Base-by-base conservation (phyloP, 441 rosid species). In the Aquilaria agallochum region DNA sequence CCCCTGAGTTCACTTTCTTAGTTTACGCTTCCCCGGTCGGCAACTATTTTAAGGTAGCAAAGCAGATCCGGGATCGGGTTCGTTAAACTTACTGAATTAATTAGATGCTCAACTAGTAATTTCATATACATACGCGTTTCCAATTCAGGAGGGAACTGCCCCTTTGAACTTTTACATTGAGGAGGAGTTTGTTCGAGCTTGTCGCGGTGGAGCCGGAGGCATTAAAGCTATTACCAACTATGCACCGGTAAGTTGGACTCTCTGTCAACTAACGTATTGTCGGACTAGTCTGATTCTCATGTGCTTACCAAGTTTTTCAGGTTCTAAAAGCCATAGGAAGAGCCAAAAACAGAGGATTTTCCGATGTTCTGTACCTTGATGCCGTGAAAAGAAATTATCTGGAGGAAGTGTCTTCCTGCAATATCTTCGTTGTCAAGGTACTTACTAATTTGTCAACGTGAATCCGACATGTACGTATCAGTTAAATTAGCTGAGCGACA, bases 391-490 rank as follows among this genome's bases (percentile, higher is more conserved):
- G 79, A 68, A 86, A 80, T 71, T 63, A 85, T 57, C 49, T 93
- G 33, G 97, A 93, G 75, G 98, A 93, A 58, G 98, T 87, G 55
- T 90, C 98, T 67, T 77, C 96, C 61, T 93, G 92, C 72, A 93
- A 93, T 66, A 79, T 93, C 58, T 93, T 90, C 72, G 44, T 87
- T 31, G 77, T 85, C 2, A 90, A 88, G 96, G 98, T 86, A 76
- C 27, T 9, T 12, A 20, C 27, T 20, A 20, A 0, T 20, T 20
- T 20, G 27, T 20, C 27, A 20, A 20, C 27, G 27, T 20, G 27
- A 20, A 20, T 20, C 27, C 27, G 27, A 20, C 27, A 20, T 20
- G 27, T 1, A 20, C 27, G 27, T 20, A 20, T 20, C 27, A 20
- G 27, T 20, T 20, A 20, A 20, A 20, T 20, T 20, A 20, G 27